Evolutionary conservation across 2,329 filamentous ascomycete species (phyloP).

Genomic region (Aspergillus sp.): DNA sequence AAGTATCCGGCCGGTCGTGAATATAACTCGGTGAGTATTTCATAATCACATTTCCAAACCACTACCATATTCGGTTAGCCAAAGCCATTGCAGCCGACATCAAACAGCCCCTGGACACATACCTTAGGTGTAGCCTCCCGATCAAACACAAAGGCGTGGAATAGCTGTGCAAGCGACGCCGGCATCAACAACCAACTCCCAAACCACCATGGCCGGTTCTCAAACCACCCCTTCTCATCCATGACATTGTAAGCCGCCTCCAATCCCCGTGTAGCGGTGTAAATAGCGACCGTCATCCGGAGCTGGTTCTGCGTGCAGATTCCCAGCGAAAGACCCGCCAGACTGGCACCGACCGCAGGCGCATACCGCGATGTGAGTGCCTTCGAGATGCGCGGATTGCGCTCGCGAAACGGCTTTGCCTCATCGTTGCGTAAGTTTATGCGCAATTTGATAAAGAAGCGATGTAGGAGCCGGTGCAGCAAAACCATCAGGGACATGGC

Average conservation of each 20-base stretch:
- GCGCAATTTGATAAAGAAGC: constrained; percentile 81
- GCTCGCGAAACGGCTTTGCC: constrained; percentile 74
- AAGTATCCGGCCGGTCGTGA: constrained; percentile 67
- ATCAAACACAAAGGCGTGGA: constrained; percentile 76
- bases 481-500: constrained; percentile 84
- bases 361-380: constrained; percentile 80
- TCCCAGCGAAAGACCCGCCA: constrained; percentile 80
- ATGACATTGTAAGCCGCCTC: constrained; percentile 85
- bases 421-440: constrained; percentile 76
- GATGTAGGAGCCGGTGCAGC: constrained; percentile 83
- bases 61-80: constrained; percentile 29
- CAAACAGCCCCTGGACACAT: constrained; percentile 31
- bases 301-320: constrained; percentile 70
- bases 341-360: constrained; percentile 83
- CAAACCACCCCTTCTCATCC: constrained; percentile 69
- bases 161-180: constrained; percentile 70
- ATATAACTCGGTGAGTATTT: constrained; percentile 76
- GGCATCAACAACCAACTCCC: constrained; percentile 82
- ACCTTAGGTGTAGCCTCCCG: constrained; percentile 69
- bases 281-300: constrained; percentile 78
- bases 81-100: not conserved
- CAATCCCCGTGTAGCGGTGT: constrained; percentile 73
- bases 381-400: constrained; percentile 74
- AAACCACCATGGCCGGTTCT: constrained; percentile 76
- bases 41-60: constrained; percentile 65